Evolutionary conservation across 352 stramenopile species (phyloP).

Genomic region (Lagenidium sp.): DNA sequence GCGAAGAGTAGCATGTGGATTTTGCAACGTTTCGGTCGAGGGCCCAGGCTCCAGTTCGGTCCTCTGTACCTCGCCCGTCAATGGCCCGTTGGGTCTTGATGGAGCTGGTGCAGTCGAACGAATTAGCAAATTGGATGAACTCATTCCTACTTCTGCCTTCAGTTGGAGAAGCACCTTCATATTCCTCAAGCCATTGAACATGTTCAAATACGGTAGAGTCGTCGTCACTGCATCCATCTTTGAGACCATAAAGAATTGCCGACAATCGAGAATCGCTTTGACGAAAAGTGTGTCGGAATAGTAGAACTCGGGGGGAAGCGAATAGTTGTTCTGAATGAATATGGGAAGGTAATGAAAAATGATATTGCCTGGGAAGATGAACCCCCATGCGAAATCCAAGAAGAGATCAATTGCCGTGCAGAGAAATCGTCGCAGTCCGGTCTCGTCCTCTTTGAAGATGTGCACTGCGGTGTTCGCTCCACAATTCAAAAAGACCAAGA

Average conservation of each 20-base stretch:
- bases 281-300: slow-evolving; percentile 13
- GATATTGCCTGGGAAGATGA: slow-evolving; percentile 19
- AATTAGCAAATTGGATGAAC: background rate
- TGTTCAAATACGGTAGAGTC: slow-evolving; percentile 19
- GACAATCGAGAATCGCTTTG: slow-evolving; percentile 14
- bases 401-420: slow-evolving; percentile 13
- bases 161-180: slow-evolving; percentile 17
- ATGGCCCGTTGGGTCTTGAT: too few relatives aligned
- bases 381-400: slow-evolving; percentile 20
- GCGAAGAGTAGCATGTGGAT: background rate
- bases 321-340: slow-evolving; percentile 12
- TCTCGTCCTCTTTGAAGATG: slow-evolving; percentile 11
- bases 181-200: slow-evolving; percentile 15
- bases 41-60: background rate
- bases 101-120: background rate
- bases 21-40: background rate
- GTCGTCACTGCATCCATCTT: slow-evolving; percentile 13
- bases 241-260: slow-evolving; percentile 22
- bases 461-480: slow-evolving; percentile 7
- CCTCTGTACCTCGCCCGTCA: too few relatives aligned
- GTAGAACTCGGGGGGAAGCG: slow-evolving; percentile 5
- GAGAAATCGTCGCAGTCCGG: slow-evolving; percentile 13
- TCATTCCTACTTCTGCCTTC: background rate
- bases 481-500: slow-evolving; percentile 19
- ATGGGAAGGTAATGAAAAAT: slow-evolving; percentile 13